A percentile compares a stretch with the other conserved stretches of the same genome.
These are phyloP conservation scores for Batkoa obscura DNA, from an alignment of 371 early-diverging fungal genomes.

Conservation along the genomic window DNA sequence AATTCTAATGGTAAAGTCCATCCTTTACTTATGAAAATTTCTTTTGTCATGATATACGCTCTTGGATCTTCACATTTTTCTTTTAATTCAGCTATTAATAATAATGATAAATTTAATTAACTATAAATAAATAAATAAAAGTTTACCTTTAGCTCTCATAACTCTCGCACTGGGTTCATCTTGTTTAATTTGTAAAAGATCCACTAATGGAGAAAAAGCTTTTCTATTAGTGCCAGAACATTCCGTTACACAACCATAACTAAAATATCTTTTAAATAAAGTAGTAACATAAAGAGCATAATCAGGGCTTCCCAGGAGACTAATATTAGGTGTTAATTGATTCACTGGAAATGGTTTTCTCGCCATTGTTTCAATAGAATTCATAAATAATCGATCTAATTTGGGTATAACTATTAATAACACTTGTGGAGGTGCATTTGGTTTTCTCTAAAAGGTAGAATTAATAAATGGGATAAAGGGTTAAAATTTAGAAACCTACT, in stretches of 20 bases:
- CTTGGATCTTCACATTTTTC: slow-evolving; percentile 12
- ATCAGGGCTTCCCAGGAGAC: neutral
- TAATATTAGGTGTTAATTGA: neutral
- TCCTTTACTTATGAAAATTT: slow-evolving; percentile 20
- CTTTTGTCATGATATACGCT: slow-evolving; percentile 22
- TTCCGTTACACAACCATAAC: slow-evolving; percentile 1
- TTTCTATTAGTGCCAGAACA: neutral
- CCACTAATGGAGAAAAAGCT: neutral
- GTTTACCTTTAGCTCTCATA: neutral
- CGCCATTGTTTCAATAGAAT: neutral
- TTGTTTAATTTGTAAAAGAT: neutral
- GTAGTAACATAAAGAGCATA: neutral
- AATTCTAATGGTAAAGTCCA: slow-evolving; percentile 33
- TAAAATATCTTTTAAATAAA: neutral
- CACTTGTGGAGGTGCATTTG: neutral
- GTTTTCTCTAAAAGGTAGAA: neutral
- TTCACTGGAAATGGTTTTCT: slow-evolving; percentile 1
- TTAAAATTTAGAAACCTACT: neutral
- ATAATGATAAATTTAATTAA: neutral
- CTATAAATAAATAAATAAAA: neutral
- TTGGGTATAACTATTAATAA: neutral
- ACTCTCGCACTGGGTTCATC: neutral
- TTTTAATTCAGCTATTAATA: neutral
- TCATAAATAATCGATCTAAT: slow-evolving; percentile 4
- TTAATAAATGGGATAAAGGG: neutral